Base-by-base conservation (phyloP, 768 basidiomycete genomes). In the Neoboletus brunneissimus region DNA sequence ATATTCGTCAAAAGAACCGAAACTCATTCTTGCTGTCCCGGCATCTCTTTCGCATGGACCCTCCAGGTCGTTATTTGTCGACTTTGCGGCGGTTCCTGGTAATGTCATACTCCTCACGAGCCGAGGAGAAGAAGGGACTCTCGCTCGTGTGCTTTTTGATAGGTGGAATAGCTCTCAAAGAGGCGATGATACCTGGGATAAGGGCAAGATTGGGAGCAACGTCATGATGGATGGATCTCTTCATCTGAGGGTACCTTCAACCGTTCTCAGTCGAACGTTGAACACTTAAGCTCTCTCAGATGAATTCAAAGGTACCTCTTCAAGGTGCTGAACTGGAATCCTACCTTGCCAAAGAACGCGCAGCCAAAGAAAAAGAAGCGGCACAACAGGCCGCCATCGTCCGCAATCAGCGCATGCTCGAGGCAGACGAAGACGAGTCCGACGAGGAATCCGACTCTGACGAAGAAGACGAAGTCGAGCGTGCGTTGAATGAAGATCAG, bases 11-110 rank as follows among this genome's bases (percentile, higher is more conserved):
- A 87, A 88, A 60, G 85, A 91, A 55, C 94, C 97, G 0, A 98
- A 98, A 68, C 81, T 98, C 50, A 91, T 99, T 58, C 80, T 99
- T 16, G 93, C 94, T 0, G 89, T 96, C 27, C 97, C 97, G 2
- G 87, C 92, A 1, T 92, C 92, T 4, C 79, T 99, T 47, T 95
- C 94, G 0, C 90, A 98, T 64, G 96, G 96, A 2, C 88, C 91
- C 10, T 95, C 94, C 0, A 84, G 97, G 44, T 78, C 83, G 34
- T 72, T 98, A 4, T 98, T 99, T 69, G 81, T 85, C 16, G 84
- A 92, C 51, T 94, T 98, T 73, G 93, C 94, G 4, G 78, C 84
- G 8, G 81, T 87, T 5, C 84, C 88, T 0, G 88, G 88, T 57
- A 96, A 96, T 62, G 87, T 97, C 51, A 81, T 99, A 31, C 77